These are phyloP conservation scores for Neofusicoccum parvum DNA, from an alignment of 2,329 filamentous ascomycete species.

Conservation along the genomic window DNA sequence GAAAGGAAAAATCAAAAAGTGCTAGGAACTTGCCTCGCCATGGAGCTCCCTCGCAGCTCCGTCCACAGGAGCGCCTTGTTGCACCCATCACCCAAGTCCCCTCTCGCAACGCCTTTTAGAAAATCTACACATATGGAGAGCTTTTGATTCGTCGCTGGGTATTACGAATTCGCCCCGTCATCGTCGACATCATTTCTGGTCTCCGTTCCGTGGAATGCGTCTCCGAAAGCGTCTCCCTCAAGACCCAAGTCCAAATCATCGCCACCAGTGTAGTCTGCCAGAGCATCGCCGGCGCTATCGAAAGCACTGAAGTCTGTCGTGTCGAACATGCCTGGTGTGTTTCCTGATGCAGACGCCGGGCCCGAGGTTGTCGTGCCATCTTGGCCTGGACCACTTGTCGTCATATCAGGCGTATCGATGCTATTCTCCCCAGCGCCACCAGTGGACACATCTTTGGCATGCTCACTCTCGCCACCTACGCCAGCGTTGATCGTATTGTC, in stretches of 20 bases:
- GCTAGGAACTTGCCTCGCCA: slow-evolving; percentile 1
- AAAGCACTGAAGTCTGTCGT: slow-evolving; percentile 40
- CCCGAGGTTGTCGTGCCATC: slow-evolving; percentile 9
- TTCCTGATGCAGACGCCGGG: slow-evolving; percentile 29
- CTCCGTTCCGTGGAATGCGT: slow-evolving; percentile 43
- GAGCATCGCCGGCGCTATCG: slow-evolving; percentile 42
- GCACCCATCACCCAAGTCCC: not conserved
- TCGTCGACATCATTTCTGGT: slow-evolving; percentile 27
- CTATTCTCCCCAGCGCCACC: slow-evolving; percentile 22
- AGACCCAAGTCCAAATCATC: slow-evolving; percentile 40
- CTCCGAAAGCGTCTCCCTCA: slow-evolving; percentile 43
- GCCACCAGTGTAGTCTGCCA: slow-evolving; percentile 40
- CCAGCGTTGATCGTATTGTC: not conserved
- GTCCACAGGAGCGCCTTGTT: not conserved
- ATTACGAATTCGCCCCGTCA: slow-evolving; percentile 9
- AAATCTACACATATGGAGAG: not conserved
- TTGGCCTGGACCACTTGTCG: not conserved
- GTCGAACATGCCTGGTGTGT: slow-evolving; percentile 40
- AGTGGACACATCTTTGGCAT: slow-evolving; percentile 25
- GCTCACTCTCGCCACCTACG: slow-evolving; percentile 23
- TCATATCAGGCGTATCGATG: not conserved
- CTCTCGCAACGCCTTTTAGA: not conserved
- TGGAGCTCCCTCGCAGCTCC: not conserved
- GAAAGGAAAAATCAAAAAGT: not conserved
- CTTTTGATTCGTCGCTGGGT: not conserved